Percentiles rank a stretch among this genome's conserved stretches.
These are phyloP conservation scores for Exophiala oligosperma DNA, from an alignment of 2,329 filamentous ascomycete species.

Conservation along the genomic window DNA sequence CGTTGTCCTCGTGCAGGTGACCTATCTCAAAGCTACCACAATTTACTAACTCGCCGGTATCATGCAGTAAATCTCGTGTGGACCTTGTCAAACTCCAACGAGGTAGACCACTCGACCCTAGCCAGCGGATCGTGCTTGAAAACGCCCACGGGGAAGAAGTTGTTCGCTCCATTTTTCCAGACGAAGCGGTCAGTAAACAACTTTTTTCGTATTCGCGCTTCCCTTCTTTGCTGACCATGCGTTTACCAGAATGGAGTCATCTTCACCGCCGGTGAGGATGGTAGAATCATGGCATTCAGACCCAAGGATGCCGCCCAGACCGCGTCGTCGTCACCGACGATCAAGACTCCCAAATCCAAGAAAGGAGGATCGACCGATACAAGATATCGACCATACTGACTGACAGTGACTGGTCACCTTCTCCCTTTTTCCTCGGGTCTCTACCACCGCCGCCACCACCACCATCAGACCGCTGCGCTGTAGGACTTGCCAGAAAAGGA, in stretches of 20 bases:
- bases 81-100: conserved; percentile 39
- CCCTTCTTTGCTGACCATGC: neutral
- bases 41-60: neutral
- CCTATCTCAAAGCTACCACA: too few relatives aligned
- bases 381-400: conserved; percentile 28
- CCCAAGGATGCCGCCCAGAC: neutral
- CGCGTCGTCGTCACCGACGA: neutral
- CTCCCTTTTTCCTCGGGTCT: too few relatives aligned
- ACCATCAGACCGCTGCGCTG: too few relatives aligned
- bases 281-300: conserved; percentile 28
- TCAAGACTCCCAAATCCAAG: conserved; percentile 22
- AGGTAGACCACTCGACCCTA: conserved; percentile 40
- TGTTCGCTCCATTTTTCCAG: conserved; percentile 47
- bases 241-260: conserved; percentile 38
- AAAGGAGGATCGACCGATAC: conserved; percentile 10
- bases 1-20: neutral
- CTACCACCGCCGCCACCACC: too few relatives aligned
- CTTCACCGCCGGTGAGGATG: conserved; percentile 49
- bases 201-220: neutral
- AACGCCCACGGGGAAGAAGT: conserved; percentile 51
- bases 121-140: conserved; percentile 42
- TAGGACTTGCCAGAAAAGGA: too few relatives aligned
- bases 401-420: too few relatives aligned
- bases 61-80: conserved; percentile 30
- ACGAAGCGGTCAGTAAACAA: conserved; percentile 40